Percentiles rank a stretch among this genome's conserved stretches.
Conservation (phyloP, 176 grass and related monocot genomes). For the Oryza longistaminata region DNA sequence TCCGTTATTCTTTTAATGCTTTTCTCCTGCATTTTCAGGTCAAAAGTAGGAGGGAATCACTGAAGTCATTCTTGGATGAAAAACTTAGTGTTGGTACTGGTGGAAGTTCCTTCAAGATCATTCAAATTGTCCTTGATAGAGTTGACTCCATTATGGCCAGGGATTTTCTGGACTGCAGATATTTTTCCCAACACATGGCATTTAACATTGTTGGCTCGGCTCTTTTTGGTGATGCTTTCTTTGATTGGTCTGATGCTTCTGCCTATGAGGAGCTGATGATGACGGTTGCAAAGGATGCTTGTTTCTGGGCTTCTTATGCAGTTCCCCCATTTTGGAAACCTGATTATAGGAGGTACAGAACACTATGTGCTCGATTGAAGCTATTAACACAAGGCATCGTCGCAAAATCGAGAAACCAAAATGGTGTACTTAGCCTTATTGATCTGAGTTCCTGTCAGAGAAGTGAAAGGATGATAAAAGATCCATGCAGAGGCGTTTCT, state of each 20-base stretch:
- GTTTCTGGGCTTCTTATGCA: constrained; percentile 88
- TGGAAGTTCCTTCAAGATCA: constrained; percentile 54
- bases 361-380: constrained; percentile 57
- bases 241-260: constrained; percentile 69
- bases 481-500: constrained; percentile 28
- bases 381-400: constrained; percentile 65
- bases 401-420: constrained; percentile 37
- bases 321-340: constrained; percentile 80
- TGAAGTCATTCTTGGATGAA: constrained; percentile 66
- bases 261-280: constrained; percentile 81
- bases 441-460: constrained; percentile 24
- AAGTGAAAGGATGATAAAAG: constrained; percentile 33
- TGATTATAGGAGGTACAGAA: constrained; percentile 74
- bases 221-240: constrained; percentile 79
- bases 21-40: constrained; percentile 57
- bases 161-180: constrained; percentile 61
- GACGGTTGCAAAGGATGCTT: constrained; percentile 75
- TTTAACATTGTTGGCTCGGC: constrained; percentile 75
- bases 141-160: constrained; percentile 42
- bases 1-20: neutral
- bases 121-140: constrained; percentile 52
- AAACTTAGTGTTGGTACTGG: constrained; percentile 33
- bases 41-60: constrained; percentile 69
- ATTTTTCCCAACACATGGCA: constrained; percentile 62
- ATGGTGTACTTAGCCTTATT: constrained; percentile 32